Conservation (phyloP, 257 asterid species). For the Nyctanthes arbortristis region DNA sequence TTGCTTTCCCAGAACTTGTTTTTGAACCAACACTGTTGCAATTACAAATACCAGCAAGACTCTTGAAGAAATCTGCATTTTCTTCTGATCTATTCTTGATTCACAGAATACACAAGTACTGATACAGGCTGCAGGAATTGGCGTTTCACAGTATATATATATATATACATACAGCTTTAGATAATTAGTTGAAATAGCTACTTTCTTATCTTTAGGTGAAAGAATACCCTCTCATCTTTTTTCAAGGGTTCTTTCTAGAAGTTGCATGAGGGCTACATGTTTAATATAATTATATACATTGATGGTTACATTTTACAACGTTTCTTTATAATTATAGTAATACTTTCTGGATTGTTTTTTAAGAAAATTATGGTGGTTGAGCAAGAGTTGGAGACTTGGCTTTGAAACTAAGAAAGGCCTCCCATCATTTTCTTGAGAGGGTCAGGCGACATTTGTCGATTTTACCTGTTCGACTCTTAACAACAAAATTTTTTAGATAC, state of each 20-base stretch:
- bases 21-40: background rate
- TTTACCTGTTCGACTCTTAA: too few relatives aligned
- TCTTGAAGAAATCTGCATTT: conserved; percentile 34
- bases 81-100: background rate
- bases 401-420: conserved; percentile 43
- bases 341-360: conserved; percentile 20
- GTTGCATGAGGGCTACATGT: background rate
- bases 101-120: background rate
- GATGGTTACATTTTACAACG: background rate
- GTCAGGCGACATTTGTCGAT: background rate
- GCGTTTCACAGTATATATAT: background rate
- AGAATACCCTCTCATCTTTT: conserved; percentile 8
- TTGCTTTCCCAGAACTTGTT: conserved; percentile 48
- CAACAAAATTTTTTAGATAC: too few relatives aligned
- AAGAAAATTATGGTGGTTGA: conserved; percentile 38
- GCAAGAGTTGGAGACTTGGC: conserved; percentile 30
- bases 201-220: conserved; percentile 26
- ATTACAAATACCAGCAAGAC: conserved; percentile 17
- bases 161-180: background rate
- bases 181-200: background rate
- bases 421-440: background rate
- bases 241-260: background rate
- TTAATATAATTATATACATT: background rate
- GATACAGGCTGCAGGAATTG: background rate
- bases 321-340: background rate